A percentile compares a stretch with the other conserved stretches of the same genome.
Conservation (phyloP, 2,329 filamentous ascomycete genomes). For the Alternaria conjuncta region DNA sequence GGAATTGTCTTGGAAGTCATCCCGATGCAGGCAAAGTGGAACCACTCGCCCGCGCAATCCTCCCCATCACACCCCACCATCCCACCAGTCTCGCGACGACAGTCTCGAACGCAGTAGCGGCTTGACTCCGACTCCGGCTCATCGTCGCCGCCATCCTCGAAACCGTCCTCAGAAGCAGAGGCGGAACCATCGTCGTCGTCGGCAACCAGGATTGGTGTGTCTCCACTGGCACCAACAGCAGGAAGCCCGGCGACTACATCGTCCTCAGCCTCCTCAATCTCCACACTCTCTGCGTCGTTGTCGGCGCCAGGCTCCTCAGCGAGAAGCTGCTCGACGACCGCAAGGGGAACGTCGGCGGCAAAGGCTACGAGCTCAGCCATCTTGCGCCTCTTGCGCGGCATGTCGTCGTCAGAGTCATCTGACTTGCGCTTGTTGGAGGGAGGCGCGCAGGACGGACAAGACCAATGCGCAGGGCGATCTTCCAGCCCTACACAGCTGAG, state of each 20-base stretch:
- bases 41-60: not conserved
- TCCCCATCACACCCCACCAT: conserved; percentile 11
- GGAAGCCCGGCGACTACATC: not conserved
- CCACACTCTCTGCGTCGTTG: not conserved
- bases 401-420: not conserved
- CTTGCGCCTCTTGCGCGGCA: not conserved
- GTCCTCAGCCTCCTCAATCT: not conserved
- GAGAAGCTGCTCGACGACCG: not conserved
- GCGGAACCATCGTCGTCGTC: not conserved
- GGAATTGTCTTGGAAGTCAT: conserved; percentile 2
- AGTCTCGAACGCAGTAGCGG: conserved; percentile 1
- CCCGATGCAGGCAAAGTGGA: conserved; percentile 5
- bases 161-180: not conserved
- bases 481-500: not conserved
- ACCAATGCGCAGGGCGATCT: not conserved
- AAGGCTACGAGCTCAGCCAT: not conserved
- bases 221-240: not conserved
- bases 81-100: not conserved
- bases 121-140: not conserved
- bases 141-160: not conserved
- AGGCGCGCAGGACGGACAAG: not conserved
- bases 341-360: not conserved
- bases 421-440: not conserved
- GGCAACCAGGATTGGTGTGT: not conserved
- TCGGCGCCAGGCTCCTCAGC: not conserved